Evolutionary conservation across 768 basidiomycete genomes (phyloP).

Genomic region (Amanita brunnescens): DNA sequence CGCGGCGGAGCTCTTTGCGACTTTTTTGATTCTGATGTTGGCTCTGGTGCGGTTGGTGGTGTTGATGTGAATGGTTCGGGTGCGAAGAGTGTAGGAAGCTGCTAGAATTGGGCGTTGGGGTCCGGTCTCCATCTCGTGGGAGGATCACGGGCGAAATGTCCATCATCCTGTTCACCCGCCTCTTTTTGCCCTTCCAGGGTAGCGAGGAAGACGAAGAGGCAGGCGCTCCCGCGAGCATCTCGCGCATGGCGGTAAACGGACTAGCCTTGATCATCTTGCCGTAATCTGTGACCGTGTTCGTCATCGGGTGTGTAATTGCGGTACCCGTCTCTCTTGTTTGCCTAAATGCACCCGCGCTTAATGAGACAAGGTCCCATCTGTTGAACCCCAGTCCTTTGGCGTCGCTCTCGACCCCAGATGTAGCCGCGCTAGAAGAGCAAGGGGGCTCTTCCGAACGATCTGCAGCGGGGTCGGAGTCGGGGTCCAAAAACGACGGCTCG

Average conservation of each 20-base stretch:
- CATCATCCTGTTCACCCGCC: conserved; percentile 22
- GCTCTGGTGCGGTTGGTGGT: conserved; percentile 28
- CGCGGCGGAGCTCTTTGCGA: conserved; percentile 56
- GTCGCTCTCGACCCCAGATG: conserved; percentile 19
- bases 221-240: conserved; percentile 33
- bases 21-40: too few species aligned
- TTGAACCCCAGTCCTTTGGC: conserved; percentile 30
- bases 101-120: conserved; percentile 40
- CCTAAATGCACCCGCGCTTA: conserved; percentile 64
- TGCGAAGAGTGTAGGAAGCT: conserved; percentile 20
- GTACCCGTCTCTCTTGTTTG: conserved; percentile 39
- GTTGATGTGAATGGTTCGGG: conserved; percentile 19
- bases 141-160: conserved; percentile 44
- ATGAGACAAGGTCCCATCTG: conserved; percentile 70
- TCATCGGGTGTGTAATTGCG: conserved; percentile 15
- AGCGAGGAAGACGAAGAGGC: neutral
- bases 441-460: conserved; percentile 3
- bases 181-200: conserved; percentile 7
- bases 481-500: conserved; percentile 62
- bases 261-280: conserved; percentile 45
- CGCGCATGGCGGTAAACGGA: conserved; percentile 49
- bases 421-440: conserved; percentile 20
- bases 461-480: conserved; percentile 27
- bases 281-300: conserved; percentile 30
- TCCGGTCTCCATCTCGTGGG: conserved; percentile 47